Conservation (phyloP, 2,329 filamentous ascomycete species). For the Rugonectria rugulosa region DNA sequence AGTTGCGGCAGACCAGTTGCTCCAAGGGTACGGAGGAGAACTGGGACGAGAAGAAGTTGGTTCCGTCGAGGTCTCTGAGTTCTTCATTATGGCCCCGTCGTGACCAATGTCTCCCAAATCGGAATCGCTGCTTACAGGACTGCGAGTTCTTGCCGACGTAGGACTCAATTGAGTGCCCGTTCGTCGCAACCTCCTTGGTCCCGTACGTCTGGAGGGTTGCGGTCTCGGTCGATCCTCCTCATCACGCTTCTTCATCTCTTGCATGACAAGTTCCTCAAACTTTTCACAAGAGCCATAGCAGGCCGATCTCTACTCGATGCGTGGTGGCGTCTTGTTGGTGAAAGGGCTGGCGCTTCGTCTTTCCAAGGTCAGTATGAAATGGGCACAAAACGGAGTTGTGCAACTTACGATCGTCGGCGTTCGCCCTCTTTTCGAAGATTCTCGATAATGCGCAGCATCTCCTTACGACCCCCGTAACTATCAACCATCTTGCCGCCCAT, state of each 20-base stretch:
- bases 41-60: not conserved
- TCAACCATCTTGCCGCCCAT: conserved; percentile 87
- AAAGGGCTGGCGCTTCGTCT: conserved; percentile 49
- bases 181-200: not conserved
- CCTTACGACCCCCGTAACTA: conserved; percentile 80
- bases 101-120: not conserved
- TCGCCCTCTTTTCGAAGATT: conserved; percentile 87
- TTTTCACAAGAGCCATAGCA: conserved; percentile 42
- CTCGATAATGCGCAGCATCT: conserved; percentile 92
- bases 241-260: conserved; percentile 14
- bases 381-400: no score
- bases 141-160: not conserved
- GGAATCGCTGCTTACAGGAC: not conserved
- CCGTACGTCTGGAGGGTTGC: not conserved
- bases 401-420: conserved; percentile 77
- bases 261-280: conserved; percentile 37
- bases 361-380: conserved; percentile 27
- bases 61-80: not conserved
- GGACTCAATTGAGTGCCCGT: not conserved
- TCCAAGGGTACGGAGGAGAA: conserved; percentile 9
- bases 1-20: not conserved
- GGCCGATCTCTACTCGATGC: conserved; percentile 51
- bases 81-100: not conserved
- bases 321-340: conserved; percentile 50
- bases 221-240: not conserved